phyloP scores from a whole-genome alignment of 2,329 filamentous ascomycete genomes.

The Scedosporium aurantiacum region DNA sequence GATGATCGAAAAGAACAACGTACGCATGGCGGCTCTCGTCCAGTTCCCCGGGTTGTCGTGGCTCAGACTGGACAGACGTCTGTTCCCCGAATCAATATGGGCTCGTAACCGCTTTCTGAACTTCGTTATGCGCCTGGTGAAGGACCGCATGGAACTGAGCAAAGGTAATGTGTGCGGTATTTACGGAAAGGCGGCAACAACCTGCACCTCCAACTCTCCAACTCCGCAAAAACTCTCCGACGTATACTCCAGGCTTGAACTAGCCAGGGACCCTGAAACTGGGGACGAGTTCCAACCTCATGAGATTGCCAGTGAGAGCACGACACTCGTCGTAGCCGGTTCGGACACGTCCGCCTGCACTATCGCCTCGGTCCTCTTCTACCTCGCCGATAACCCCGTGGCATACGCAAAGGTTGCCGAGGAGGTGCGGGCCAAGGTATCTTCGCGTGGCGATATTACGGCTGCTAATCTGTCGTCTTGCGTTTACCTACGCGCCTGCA shows the following conservation, averaged over 20 bases:
- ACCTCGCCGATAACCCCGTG: constrained; percentile 22
- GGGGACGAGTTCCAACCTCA: background rate
- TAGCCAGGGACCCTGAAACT: background rate
- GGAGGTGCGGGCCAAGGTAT: constrained; percentile 21
- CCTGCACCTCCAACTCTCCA: too few species aligned
- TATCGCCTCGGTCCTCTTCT: constrained; percentile 25
- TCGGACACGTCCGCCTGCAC: constrained; percentile 28
- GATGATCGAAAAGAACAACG: constrained; percentile 13
- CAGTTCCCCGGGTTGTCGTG: constrained; percentile 7
- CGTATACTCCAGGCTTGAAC: too few species aligned
- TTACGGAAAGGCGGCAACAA: background rate
- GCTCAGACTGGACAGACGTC: constrained; percentile 5
- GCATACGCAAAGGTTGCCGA: constrained; percentile 17
- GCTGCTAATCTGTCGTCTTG: too few species aligned
- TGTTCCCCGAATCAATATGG: constrained; percentile 10
- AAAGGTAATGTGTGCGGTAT: background rate
- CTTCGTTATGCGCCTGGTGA: constrained; percentile 7
- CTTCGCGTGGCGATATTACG: constrained; percentile 11
- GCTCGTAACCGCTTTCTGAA: constrained; percentile 8
- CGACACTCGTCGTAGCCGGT: constrained; percentile 23
- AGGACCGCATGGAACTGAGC: background rate
- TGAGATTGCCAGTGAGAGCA: constrained; percentile 20
- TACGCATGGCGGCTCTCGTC: constrained; percentile 12
- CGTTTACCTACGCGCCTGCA: too few species aligned
- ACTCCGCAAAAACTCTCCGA: too few species aligned